These are phyloP conservation scores for Daldinia eschscholtzii DNA, from an alignment of 2,329 filamentous ascomycete genomes.

Conservation along the genomic window DNA sequence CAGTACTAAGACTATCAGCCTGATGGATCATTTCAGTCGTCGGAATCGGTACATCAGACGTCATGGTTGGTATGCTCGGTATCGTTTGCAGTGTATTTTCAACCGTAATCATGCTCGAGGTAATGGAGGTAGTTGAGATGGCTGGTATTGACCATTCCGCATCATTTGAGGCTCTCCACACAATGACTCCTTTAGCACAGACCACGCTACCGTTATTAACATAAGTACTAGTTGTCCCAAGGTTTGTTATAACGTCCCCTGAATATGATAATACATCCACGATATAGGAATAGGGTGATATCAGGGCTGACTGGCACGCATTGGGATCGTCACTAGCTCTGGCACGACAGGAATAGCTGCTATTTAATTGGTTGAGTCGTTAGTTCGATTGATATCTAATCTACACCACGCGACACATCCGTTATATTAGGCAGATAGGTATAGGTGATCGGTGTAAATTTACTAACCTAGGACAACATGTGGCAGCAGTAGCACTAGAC, in stretches of 20 bases:
- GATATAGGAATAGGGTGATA: neutral
- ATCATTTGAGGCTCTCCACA: neutral
- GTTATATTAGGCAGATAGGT: too few species aligned
- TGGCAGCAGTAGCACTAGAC: neutral
- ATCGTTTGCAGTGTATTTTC: neutral
- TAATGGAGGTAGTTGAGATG: neutral
- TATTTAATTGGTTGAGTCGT: neutral
- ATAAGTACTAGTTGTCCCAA: neutral
- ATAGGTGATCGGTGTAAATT: neutral
- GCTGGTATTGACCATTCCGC: neutral
- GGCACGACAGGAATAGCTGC: neutral
- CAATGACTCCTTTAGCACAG: neutral
- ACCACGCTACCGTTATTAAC: neutral
- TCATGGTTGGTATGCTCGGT: neutral
- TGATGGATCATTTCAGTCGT: neutral
- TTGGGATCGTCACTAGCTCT: neutral
- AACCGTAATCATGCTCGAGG: neutral
- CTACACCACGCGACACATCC: neutral
- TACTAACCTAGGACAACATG: slow-evolving; percentile 1
- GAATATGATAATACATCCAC: neutral
- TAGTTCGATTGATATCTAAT: neutral
- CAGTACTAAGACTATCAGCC: neutral
- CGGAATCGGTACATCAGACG: neutral
- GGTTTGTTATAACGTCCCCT: neutral
- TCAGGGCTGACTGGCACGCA: neutral